Base-by-base conservation (phyloP, 495 filamentous ascomycete species). In the Xylaria sp. region DNA sequence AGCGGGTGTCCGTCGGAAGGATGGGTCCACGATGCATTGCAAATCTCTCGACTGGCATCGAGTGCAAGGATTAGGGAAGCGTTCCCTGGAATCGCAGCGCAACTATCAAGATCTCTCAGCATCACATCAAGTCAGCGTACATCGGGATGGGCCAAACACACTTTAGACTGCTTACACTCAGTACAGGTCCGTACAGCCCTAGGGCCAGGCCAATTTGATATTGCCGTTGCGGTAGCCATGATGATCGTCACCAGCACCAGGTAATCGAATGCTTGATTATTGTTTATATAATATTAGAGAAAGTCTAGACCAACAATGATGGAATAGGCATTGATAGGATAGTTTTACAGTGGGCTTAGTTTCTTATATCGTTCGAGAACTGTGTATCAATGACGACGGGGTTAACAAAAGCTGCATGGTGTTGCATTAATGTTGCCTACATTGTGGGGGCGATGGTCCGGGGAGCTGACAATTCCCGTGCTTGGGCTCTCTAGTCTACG, bases 141-240 rank as follows among this genome's bases (percentile, higher is more conserved):
- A 67, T 74, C 50, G 71, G 69, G 41, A 26, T 26, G 58, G 21
- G 26, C 31, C 19, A 50, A 52, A 64, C 31, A 35, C 68, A 77
- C 77, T 71, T 79, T 79, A 29, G 77, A 77, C 63, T 79, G 77
- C 35, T 79, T 79, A 72, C 77, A 79, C 72, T 79, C 77, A 33
- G 77, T 79, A 69, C 77, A 79, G 0, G 77, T 79, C 59, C 67
- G 52, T 37, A 69, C 67, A 6, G 64, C 64, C 35, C 64, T 37
- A 5, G 62, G 24, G 29, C 62, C 44, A 52, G 62, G 62, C 62
- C 62, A 66, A 26, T 52, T 50, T 41, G 62, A 66, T 43, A 66
- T 40, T 31, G 43, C 43, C 29, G 40, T 24, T 26, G 62, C 9
- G 14, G 48, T 53, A 21, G 64, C 31, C 64, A 67, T 67, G 19